Evolutionary conservation across 2,329 filamentous ascomycete genomes (phyloP).

Genomic region (Penicillium hesseltinei): DNA sequence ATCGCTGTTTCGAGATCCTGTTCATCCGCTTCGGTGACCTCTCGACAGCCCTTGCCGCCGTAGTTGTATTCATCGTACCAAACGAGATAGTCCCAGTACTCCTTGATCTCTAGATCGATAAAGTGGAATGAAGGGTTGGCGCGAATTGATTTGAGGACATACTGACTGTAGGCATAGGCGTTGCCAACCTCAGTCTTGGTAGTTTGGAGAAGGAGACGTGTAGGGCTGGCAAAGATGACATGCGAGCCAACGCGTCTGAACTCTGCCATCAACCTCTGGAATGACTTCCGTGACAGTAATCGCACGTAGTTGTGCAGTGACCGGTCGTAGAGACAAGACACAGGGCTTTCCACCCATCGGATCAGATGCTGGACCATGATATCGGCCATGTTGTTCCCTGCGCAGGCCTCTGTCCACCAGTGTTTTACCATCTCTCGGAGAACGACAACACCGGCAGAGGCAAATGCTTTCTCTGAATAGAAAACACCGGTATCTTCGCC

Average conservation of each 20-base stretch:
- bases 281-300: conserved; percentile 96
- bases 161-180: conserved; percentile 93
- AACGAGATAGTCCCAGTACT: conserved; percentile 98
- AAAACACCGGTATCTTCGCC: conserved; percentile 66
- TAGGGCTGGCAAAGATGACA: conserved; percentile 90
- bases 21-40: conserved; percentile 72
- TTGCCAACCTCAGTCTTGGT: conserved; percentile 96
- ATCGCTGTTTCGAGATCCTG: conserved; percentile 88
- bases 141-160: conserved; percentile 96
- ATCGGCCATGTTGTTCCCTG: conserved; percentile 90
- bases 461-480: conserved; percentile 85
- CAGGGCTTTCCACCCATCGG: conserved; percentile 91
- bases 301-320: conserved; percentile 96
- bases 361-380: conserved; percentile 96
- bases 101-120: conserved; percentile 92
- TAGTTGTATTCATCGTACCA: conserved; percentile 99
- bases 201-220: conserved; percentile 86
- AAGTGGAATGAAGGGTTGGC: conserved; percentile 95
- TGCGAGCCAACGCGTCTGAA: conserved; percentile 94
- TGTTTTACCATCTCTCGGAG: conserved; percentile 97
- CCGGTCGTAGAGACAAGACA: conserved; percentile 91
- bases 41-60: conserved; percentile 84
- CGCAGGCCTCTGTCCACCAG: conserved; percentile 95
- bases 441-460: conserved; percentile 85
- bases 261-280: conserved; percentile 95